Conservation (phyloP, 176 grass and related monocot species). For the Aegilops tauschii region DNA sequence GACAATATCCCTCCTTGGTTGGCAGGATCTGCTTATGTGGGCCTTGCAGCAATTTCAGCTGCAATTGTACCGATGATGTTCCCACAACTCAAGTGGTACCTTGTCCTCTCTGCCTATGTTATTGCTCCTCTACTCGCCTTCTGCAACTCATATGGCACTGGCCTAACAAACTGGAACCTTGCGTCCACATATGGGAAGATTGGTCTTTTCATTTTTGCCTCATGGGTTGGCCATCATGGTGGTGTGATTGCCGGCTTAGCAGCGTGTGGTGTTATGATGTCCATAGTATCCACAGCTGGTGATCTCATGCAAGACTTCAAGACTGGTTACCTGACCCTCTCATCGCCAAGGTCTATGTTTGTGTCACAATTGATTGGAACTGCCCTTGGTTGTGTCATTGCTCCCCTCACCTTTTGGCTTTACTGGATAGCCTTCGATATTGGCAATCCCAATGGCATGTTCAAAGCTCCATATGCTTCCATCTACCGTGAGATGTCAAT, state of each 20-base stretch:
- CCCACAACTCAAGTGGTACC: slow-evolving; percentile 79
- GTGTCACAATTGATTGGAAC: slow-evolving; percentile 85
- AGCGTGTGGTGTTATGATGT: slow-evolving; percentile 85
- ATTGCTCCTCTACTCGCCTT: slow-evolving; percentile 72
- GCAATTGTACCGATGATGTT: slow-evolving; percentile 61
- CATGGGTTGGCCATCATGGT: slow-evolving; percentile 59
- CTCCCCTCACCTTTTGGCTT: slow-evolving; percentile 82
- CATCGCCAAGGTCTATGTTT: slow-evolving; percentile 83
- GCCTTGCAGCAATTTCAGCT: slow-evolving; percentile 57
- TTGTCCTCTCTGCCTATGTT: slow-evolving; percentile 54
- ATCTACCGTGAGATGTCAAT: slow-evolving; percentile 81
- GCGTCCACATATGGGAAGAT: slow-evolving; percentile 78
- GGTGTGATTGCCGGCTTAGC: slow-evolving; percentile 79
- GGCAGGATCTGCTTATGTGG: slow-evolving; percentile 56
- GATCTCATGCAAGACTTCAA: slow-evolving; percentile 96
- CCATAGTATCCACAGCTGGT: slow-evolving; percentile 64
- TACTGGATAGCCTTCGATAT: slow-evolving; percentile 80
- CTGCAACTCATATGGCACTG: slow-evolving; percentile 76
- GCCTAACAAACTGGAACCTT: slow-evolving; percentile 67
- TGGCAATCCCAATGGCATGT: slow-evolving; percentile 59
- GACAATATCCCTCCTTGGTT: slow-evolving; percentile 70
- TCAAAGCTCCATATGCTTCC: slow-evolving; percentile 76
- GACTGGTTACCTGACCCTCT: slow-evolving; percentile 77
- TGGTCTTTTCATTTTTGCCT: slow-evolving; percentile 70
- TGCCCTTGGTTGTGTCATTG: slow-evolving; percentile 64